Conservation (phyloP, 306 rosid genomes). For the Oemleria cerasiformis region DNA sequence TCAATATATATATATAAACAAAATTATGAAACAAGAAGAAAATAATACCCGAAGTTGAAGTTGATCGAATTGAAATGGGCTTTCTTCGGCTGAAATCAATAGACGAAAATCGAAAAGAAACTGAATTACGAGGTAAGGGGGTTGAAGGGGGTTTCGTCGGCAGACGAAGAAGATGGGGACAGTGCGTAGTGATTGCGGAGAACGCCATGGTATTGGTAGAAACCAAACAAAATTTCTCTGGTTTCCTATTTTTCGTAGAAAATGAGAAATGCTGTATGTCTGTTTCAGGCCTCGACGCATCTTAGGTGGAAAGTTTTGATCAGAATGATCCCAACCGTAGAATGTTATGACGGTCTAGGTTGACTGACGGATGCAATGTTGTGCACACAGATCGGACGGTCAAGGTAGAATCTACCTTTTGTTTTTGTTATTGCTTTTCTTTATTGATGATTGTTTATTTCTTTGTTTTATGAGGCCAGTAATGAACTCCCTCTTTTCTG, state of each 20-base stretch:
- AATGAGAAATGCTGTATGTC: background rate
- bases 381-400: slow-evolving; percentile 2
- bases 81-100: slow-evolving; percentile 36
- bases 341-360: background rate
- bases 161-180: slow-evolving; percentile 43
- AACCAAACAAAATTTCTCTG: background rate
- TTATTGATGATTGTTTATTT: too few species aligned
- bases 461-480: background rate
- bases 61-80: slow-evolving; percentile 62
- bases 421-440: background rate
- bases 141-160: slow-evolving; percentile 26
- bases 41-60: slow-evolving; percentile 47
- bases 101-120: slow-evolving; percentile 42
- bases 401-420: background rate
- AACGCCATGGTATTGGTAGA: slow-evolving; percentile 53
- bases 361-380: background rate
- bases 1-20: background rate
- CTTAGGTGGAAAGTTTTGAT: background rate
- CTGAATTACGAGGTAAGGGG: slow-evolving; percentile 31
- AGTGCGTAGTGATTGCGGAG: slow-evolving; percentile 42
- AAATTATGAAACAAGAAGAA: background rate
- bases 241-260: background rate
- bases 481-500: too few species aligned
- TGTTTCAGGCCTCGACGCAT: background rate
- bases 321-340: slow-evolving; percentile 11